Evolutionary conservation across 2,329 filamentous ascomycete genomes (phyloP).

Genomic region (Aphanocladium album): DNA sequence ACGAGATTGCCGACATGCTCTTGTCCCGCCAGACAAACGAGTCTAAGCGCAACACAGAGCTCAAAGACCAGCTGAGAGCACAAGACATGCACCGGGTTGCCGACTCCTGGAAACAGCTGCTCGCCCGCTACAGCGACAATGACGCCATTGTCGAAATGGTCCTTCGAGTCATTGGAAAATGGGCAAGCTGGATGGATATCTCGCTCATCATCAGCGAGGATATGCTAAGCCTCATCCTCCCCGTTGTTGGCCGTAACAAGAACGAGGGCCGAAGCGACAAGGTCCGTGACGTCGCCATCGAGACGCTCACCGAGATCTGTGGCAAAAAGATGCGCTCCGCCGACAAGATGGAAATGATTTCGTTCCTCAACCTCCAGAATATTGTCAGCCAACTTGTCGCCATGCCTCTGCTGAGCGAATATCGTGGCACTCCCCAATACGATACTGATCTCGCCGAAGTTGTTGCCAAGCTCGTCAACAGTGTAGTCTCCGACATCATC

Average conservation of each 20-base stretch:
- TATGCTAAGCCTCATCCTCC: slow-evolving; percentile 79
- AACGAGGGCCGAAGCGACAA: slow-evolving; percentile 62
- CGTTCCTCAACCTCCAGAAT: slow-evolving; percentile 79
- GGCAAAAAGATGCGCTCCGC: slow-evolving; percentile 94
- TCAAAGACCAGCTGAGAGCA: slow-evolving; percentile 85
- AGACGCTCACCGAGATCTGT: slow-evolving; percentile 92
- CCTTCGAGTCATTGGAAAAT: slow-evolving; percentile 86
- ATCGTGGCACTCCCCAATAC: slow-evolving; percentile 77
- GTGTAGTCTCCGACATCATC: slow-evolving; percentile 79
- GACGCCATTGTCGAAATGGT: slow-evolving; percentile 79
- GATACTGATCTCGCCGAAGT: slow-evolving; percentile 94
- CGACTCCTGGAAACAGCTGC: slow-evolving; percentile 84
- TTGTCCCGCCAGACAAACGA: slow-evolving; percentile 73
- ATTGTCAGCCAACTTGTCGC: slow-evolving; percentile 82
- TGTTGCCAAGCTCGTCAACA: slow-evolving; percentile 93
- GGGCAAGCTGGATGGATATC: slow-evolving; percentile 99
- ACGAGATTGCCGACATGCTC: slow-evolving; percentile 93
- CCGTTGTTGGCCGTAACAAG: slow-evolving; percentile 75
- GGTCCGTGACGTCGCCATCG: slow-evolving; percentile 84
- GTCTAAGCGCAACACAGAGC: slow-evolving; percentile 75
- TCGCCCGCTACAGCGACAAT: slow-evolving; percentile 69
- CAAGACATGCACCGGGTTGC: slow-evolving; percentile 87
- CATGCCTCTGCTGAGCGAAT: slow-evolving; percentile 74
- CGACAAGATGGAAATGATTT: slow-evolving; percentile 92
- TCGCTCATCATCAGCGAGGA: slow-evolving; percentile 84